Base-by-base conservation (phyloP, 345 rosid genomes). In the Dipteronia sinensis region DNA sequence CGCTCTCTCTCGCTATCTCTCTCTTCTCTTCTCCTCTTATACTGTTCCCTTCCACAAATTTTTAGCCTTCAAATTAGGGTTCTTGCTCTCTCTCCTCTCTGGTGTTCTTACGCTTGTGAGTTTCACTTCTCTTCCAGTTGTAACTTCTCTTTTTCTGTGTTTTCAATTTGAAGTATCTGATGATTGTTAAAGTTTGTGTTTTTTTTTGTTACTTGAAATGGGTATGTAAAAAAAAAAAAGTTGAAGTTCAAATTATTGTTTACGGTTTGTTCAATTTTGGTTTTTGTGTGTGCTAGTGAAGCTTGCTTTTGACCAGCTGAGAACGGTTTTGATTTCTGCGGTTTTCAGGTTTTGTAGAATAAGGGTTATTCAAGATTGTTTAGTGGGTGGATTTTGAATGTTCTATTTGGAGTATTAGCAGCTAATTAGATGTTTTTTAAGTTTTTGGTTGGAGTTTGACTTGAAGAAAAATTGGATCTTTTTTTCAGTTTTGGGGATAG, bases 1-100 rank as follows among this genome's bases (percentile, higher is more conserved):
- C 42, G 76, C 71, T n/a, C 73, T 46, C 76, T 65, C 77, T 27
- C 68, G 27, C 42, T 79, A 10, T 31, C 34, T 55, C 64, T 51
- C 71, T 53, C 47, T 80, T 71, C 34, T 67, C 27, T 70, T 34
- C 38, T 34, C 59, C 75, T 23, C 31, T 53, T 51, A 3, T 17
- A 29, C 77, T 69, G 47, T 61, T 74, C 25, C 49, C 71, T 74
- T 77, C 78, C 82, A 67, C 80, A 34, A 77, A 76, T 74, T 82
- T 71, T 68, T 68, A 76, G 49, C 66, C 81, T 72, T n/a, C 76
- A 63, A 7, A 31, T 82, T 74, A 64, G 83, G 86, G 82, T 75
- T 82, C 69, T 29, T 25, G 20, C 15, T 58, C 53, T 23, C 56
- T 55, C 40, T 59, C 44, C 20, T n/a, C 27, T 49, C 5, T 74